Base-by-base conservation (phyloP, 768 basidiomycete genomes). In the Panaeolus papilionaceus region DNA sequence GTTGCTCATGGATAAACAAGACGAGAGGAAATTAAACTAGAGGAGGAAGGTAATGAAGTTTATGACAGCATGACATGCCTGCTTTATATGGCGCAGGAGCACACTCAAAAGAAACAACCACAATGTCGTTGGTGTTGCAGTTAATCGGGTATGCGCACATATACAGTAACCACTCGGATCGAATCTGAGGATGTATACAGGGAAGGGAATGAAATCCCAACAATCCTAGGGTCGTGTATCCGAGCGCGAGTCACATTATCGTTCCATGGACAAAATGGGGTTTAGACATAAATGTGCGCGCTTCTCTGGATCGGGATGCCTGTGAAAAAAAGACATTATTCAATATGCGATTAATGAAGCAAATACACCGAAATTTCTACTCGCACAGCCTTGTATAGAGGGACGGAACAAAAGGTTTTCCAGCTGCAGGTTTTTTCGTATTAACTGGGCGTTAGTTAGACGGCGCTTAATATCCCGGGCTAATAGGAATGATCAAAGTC, bases 221-320 rank as follows among this genome's bases (percentile, higher is more conserved):
- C 6, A 51, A 44, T 44, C 26, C 47, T 18, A 20, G 47, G 47
- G 9, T 23, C n/a, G 7, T 26, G 20, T 20, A 51, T 51, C 47
- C 47, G 6, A 26, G 10, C 16, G 42, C 8, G 47, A 51, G 47
- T 51, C 47, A 51, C 23, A 20, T 8, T 47, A 16, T 47, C 12
- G 47, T 9, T 20, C 47, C n/a, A 12, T 51, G 20, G 26, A 51
- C 47, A 51, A 51, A 51, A 51, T 51, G 47, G 47, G 47, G 47
- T 51, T 23, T n/a, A 23, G n/a, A 23, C 42, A 44, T 44, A 6
- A 44, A 44, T 44, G 42, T 18, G 42, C 42, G 47, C 47, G 47
- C 47, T 26, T 23, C 26, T 23, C 20, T 12, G 23, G 7, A 51
- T 26, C n/a, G 47, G 47, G 9, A 20, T 23, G 7, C 23, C 47